phyloP scores from a whole-genome alignment of 2,329 filamentous ascomycete genomes.

The Trichoderma sp. region DNA sequence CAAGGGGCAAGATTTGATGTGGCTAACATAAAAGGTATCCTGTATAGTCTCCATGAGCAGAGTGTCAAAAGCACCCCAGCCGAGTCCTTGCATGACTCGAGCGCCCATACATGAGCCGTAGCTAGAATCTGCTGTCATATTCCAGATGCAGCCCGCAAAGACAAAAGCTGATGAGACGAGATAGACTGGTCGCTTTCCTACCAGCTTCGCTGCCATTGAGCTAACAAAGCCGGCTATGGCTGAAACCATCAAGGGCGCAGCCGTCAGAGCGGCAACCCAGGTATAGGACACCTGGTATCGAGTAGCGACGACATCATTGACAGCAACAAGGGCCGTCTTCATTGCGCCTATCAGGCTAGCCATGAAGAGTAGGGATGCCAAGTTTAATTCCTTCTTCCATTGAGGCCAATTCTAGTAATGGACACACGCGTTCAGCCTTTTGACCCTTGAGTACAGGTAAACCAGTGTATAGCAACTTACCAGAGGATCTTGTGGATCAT shows the following conservation, averaged over 20 bases:
- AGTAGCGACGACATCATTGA: conserved; percentile 44
- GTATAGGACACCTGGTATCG: conserved; percentile 47
- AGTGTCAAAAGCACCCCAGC: conserved; percentile 59
- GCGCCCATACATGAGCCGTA: conserved; percentile 51
- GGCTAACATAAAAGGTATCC: conserved; percentile 55
- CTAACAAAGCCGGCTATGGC: conserved; percentile 45
- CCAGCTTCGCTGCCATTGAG: conserved; percentile 44
- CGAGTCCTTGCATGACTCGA: conserved; percentile 54
- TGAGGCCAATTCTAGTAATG: conserved; percentile 51
- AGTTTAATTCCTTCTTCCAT: conserved; percentile 52
- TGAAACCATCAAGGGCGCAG: conserved; percentile 51
- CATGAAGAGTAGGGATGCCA: conserved; percentile 46
- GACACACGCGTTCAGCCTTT: not conserved
- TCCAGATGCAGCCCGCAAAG: conserved; percentile 52
- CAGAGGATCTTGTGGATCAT: conserved; percentile 53
- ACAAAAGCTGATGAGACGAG: conserved; percentile 45
- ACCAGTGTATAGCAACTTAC: conserved; percentile 36
- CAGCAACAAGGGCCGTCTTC: conserved; percentile 54
- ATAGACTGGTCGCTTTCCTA: conserved; percentile 55
- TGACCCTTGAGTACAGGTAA: too few relatives aligned
- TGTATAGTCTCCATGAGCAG: conserved; percentile 52
- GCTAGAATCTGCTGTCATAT: conserved; percentile 41
- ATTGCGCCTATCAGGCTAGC: conserved; percentile 48
- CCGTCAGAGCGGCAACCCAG: conserved; percentile 49
- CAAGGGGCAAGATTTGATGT: too few relatives aligned